Percentiles rank a stretch among this genome's conserved stretches.
Evolutionary conservation across 345 rosid species (phyloP).

Genomic region (Eucalyptus pauciflora): DNA sequence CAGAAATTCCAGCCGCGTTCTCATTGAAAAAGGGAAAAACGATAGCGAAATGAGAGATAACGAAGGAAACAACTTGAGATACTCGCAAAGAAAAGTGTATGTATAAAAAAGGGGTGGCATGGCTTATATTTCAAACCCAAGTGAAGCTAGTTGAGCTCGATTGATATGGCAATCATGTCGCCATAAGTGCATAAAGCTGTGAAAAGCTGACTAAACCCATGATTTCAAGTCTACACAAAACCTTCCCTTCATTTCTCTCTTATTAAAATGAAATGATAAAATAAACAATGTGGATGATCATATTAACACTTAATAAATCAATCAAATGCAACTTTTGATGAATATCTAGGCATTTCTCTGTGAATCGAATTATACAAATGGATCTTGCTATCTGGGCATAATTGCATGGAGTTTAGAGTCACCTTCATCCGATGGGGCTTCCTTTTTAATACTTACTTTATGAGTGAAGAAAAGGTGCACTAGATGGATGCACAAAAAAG

Average conservation of each 20-base stretch:
- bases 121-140: background rate
- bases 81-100: background rate
- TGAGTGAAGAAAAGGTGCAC: background rate
- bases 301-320: background rate
- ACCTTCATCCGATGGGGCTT: background rate
- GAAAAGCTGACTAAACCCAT: background rate
- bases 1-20: background rate
- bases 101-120: background rate
- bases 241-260: background rate
- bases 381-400: background rate
- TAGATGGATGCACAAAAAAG: background rate
- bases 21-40: background rate
- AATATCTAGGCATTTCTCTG: background rate
- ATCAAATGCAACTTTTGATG: background rate
- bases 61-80: background rate
- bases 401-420: background rate
- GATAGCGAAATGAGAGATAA: background rate
- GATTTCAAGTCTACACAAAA: background rate
- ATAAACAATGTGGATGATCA: background rate
- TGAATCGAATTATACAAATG: background rate
- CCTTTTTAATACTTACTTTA: slow-evolving; percentile 9
- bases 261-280: background rate
- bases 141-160: background rate
- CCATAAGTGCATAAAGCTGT: slow-evolving; percentile 19
- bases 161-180: background rate